These are phyloP conservation scores for Cyclotella kingstonii DNA, from an alignment of 108 stramenopile species.

Conservation along the genomic window DNA sequence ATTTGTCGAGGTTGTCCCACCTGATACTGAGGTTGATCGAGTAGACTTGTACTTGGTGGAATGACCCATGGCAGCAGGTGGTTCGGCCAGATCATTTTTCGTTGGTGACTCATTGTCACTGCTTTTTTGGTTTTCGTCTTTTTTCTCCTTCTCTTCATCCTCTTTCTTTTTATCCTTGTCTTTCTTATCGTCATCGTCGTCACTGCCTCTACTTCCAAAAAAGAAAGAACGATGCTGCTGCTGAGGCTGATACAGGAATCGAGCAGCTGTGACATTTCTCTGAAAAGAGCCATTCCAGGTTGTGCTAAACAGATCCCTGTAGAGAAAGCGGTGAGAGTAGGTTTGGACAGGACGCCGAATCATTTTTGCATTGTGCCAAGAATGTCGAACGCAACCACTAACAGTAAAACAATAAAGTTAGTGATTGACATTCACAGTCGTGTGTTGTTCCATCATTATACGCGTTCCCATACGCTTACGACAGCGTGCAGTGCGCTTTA, in stretches of 20 bases:
- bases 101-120: slow-evolving; percentile 5
- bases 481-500: too few species aligned
- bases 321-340: too few species aligned
- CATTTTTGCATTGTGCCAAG: too few species aligned
- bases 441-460: too few species aligned
- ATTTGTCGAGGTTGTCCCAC: slow-evolving; percentile 6
- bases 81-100: slow-evolving; percentile 6
- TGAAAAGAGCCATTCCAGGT: neutral
- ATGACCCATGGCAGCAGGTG: slow-evolving; percentile 27
- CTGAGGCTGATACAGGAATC: neutral
- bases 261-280: neutral
- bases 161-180: slow-evolving; percentile 22
- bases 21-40: slow-evolving; percentile 10
- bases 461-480: too few species aligned
- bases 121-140: slow-evolving; percentile 15
- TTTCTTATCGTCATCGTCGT: slow-evolving; percentile 37
- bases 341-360: too few species aligned
- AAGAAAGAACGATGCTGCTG: slow-evolving; percentile 33
- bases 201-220: slow-evolving; percentile 33
- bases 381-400: too few species aligned
- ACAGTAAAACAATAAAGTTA: too few species aligned
- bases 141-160: slow-evolving; percentile 19
- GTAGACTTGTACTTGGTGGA: slow-evolving; percentile 35
- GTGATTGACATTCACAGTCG: too few species aligned
- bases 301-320: too few species aligned